A percentile compares a stretch with the other conserved stretches of the same genome.
These are phyloP conservation scores for Bassia scoparia DNA, from an alignment of 148 eudicot species.

Conservation along the genomic window DNA sequence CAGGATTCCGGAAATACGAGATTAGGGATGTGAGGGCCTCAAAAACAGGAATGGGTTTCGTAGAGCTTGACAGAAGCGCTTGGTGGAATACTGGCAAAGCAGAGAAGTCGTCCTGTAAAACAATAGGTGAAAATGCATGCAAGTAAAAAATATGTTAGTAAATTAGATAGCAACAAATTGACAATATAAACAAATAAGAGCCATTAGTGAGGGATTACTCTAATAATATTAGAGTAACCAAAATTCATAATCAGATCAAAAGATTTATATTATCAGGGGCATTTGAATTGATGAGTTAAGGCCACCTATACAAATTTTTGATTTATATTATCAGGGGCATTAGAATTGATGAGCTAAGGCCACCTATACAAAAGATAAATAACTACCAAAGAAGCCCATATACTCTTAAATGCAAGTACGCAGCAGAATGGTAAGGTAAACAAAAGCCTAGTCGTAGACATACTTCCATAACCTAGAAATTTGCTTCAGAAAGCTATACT, in stretches of 20 bases:
- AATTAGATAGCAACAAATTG: constrained; percentile 7
- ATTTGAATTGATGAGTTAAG: no score
- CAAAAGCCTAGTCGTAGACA: not conserved
- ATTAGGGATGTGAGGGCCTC: constrained; percentile 73
- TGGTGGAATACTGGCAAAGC: constrained; percentile 57
- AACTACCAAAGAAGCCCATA: not conserved
- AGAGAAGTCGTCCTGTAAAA: constrained; percentile 61
- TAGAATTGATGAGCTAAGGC: not conserved
- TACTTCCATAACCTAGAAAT: not conserved
- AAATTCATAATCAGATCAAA: not conserved
- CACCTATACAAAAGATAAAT: not conserved
- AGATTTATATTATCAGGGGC: not conserved
- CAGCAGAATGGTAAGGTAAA: not conserved
- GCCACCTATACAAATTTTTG: no score
- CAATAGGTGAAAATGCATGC: constrained; percentile 9
- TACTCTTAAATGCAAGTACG: not conserved
- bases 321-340: not conserved
- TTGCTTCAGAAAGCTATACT: not conserved
- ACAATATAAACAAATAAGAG: not conserved
- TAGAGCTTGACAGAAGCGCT: constrained; percentile 58
- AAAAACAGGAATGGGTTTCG: constrained; percentile 69
- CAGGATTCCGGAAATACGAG: constrained; percentile 69
- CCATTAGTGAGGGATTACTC: not conserved
- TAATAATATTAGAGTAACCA: no score
- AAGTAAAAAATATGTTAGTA: constrained; percentile 2